A percentile compares a stretch with the other conserved stretches of the same genome.
phyloP scores from a whole-genome alignment of 768 basidiomycete species.

The Suillus paluster region DNA sequence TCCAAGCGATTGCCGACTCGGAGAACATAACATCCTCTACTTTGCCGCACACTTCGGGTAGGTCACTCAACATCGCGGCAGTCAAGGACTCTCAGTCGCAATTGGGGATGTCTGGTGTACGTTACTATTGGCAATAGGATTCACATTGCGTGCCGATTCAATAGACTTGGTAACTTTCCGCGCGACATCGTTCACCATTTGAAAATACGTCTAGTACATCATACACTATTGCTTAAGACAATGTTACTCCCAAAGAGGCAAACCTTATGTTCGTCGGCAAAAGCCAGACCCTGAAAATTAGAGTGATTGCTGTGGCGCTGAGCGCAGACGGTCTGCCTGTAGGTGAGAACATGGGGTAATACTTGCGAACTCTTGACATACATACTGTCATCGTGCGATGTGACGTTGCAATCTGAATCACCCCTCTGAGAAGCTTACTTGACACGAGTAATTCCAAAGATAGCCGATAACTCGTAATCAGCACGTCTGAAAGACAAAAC shows the following conservation, averaged over 20 bases:
- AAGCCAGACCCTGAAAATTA: not conserved
- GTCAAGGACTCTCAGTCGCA: not conserved
- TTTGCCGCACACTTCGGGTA: not conserved
- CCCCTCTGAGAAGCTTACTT: not conserved
- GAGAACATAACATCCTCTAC: not conserved
- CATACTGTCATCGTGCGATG: constrained; percentile 1
- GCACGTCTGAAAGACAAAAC: not conserved
- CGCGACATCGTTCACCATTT: not conserved
- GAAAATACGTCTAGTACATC: not conserved
- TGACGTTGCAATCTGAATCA: constrained; percentile 1
- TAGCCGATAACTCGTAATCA: constrained; percentile 3
- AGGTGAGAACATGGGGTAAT: not conserved
- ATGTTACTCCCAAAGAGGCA: not conserved
- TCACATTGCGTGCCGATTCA: not conserved
- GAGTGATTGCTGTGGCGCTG: not conserved
- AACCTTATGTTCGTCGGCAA: not conserved
- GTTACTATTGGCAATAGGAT: not conserved
- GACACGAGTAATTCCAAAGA: not conserved
- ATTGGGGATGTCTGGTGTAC: not conserved
- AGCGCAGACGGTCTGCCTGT: not conserved
- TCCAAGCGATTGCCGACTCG: constrained; percentile 3
- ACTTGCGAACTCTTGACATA: not conserved
- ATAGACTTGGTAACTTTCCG: not conserved
- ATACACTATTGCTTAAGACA: too few species aligned
- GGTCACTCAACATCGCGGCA: not conserved